Evolutionary conservation across 768 basidiomycete genomes (phyloP), one percentile per base, ranked within the genome.

Genomic region (Macrolepiota dolichaula): DNA sequence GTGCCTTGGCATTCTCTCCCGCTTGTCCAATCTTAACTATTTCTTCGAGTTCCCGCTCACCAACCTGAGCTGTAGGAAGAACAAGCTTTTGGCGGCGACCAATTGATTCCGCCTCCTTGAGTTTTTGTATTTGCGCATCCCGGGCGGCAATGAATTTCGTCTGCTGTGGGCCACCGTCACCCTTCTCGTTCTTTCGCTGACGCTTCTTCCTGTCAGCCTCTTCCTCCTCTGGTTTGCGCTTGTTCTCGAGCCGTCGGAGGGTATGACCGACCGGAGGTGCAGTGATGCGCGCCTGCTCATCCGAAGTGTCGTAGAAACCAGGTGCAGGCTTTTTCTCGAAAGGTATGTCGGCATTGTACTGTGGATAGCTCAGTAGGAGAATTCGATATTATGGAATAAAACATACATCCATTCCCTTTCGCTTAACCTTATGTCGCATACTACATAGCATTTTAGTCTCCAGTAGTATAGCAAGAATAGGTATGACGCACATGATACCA

Each of bases 311-410:
- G 73, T 98, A 99, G 76, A 99, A 99, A 0, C 97, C 97, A 10
- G 96, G 76, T 0, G 94, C 95, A 0, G 97, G 82, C 70, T 92
- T 92, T 79, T 98, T 98, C 77, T 99, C 97, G 71, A 98, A 98
- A 0, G 97, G 97, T 66, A 98, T 97, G 70, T 99, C 97, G 54
- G 94, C 86, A 69, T 98, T 99, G 77, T 98, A 99, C 92, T 97
- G 65, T 5, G 13, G 22, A 32, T 54, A 58, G 62, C 69, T 61
- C 44, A 56, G 36, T 6, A 49, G 5, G 44, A 24, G 17, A 42
- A 55, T 38, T n/a, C 42, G 36, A 49, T 38, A 25, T 25, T 59
- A 38, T 32, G 29, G 60, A 17, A 62, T 2, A 52, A 17, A 19
- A 78, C 90, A 67, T 73, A 93, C 92, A 74, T 97, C 96, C 97